Conservation (phyloP, 2,329 filamentous ascomycete genomes). For the Ophiosphaerella korrae region DNA sequence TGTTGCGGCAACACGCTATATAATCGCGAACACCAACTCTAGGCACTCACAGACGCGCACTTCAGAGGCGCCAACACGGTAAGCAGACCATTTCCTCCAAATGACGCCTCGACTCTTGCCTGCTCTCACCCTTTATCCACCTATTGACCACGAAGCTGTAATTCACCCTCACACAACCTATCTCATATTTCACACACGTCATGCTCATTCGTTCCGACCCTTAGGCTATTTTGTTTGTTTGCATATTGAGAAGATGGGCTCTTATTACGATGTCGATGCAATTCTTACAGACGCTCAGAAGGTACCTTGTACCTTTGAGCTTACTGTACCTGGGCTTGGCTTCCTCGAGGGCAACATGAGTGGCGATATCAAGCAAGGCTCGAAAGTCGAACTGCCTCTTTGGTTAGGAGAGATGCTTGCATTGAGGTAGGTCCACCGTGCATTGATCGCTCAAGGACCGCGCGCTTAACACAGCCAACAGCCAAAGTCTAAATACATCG, state of each 20-base stretch:
- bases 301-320: constrained; percentile 92
- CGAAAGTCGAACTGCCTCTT: constrained; percentile 80
- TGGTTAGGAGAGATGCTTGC: constrained; percentile 97
- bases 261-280: constrained; percentile 83
- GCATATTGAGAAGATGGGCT: constrained; percentile 48
- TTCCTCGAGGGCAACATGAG: constrained; percentile 85
- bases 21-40: constrained; percentile 17
- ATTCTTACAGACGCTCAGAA: constrained; percentile 92
- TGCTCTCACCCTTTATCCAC: constrained; percentile 6
- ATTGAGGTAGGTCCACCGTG: constrained; percentile 56
- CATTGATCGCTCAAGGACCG: neutral
- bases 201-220: neutral
- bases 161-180: neutral
- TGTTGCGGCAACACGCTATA: constrained; percentile 20
- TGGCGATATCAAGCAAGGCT: constrained; percentile 75
- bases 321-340: constrained; percentile 84
- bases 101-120: neutral
- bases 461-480: constrained; percentile 1
- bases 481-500: constrained; percentile 42
- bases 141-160: neutral
- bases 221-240: neutral
- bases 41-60: constrained; percentile 44
- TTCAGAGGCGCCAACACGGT: constrained; percentile 20
- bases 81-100: constrained; percentile 17
- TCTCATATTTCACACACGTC: neutral